Conservation (phyloP, 2,329 filamentous ascomycete species). For the Thielaviopsis punctulata region DNA sequence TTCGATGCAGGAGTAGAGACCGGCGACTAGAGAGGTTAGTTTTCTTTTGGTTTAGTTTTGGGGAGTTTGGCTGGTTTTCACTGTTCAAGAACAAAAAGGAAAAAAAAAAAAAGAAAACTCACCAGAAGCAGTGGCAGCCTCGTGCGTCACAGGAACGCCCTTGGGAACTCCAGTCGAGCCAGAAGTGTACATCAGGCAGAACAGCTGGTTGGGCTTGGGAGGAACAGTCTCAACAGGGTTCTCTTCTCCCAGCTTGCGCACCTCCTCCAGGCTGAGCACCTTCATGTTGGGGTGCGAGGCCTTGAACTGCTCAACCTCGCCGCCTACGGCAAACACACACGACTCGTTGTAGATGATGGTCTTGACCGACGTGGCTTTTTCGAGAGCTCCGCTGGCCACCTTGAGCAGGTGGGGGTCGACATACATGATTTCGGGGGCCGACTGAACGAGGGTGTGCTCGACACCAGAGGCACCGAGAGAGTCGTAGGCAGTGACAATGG, state of each 20-base stretch:
- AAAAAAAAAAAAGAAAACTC: conserved; percentile 21
- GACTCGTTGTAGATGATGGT: conserved; percentile 46
- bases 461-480: conserved; percentile 74
- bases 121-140: conserved; percentile 56
- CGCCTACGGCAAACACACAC: conserved; percentile 31
- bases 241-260: conserved; percentile 41
- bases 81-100: too few relatives aligned
- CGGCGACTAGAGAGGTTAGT: conserved; percentile 39
- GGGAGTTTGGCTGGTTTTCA: background rate
- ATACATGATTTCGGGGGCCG: conserved; percentile 67
- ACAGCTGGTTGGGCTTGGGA: conserved; percentile 58
- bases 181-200: conserved; percentile 76
- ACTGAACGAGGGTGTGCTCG: conserved; percentile 71
- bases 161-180: conserved; percentile 81
- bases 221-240: conserved; percentile 55
- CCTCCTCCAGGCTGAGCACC: conserved; percentile 36
- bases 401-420: conserved; percentile 63
- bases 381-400: conserved; percentile 38
- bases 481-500: conserved; percentile 89
- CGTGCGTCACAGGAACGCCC: conserved; percentile 70
- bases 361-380: conserved; percentile 37
- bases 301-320: conserved; percentile 38
- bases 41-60: conserved; percentile 10
- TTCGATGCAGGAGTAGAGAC: conserved; percentile 61
- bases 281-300: conserved; percentile 35